phyloP scores from a whole-genome alignment of 805 yeast genomes.

The Jamesozyma piceae region DNA sequence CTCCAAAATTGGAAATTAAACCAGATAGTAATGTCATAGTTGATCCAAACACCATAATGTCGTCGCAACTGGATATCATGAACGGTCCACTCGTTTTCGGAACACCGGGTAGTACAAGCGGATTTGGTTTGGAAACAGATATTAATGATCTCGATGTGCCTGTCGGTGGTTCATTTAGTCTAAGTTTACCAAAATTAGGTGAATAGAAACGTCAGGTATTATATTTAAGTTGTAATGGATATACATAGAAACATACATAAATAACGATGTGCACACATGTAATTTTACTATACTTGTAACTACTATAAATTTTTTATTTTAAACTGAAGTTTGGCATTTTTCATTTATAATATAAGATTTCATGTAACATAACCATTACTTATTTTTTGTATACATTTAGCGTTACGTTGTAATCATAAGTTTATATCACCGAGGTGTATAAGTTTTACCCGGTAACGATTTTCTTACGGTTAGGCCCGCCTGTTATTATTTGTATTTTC shows the following conservation, averaged over 20 bases:
- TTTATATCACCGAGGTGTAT: too few relatives aligned
- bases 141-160: conserved; percentile 5
- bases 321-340: too few relatives aligned
- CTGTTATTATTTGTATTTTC: not conserved
- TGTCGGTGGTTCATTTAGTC: conserved; percentile 11
- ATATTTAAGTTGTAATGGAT: too few relatives aligned
- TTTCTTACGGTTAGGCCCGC: not conserved
- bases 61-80: not conserved
- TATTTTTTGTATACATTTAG: too few relatives aligned
- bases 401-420: too few relatives aligned
- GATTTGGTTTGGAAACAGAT: conserved; percentile 2
- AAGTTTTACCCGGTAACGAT: not conserved
- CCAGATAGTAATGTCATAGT: not conserved
- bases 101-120: not conserved
- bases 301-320: too few relatives aligned
- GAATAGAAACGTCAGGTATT: too few relatives aligned
- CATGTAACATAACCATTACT: too few relatives aligned
- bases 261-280: too few relatives aligned
- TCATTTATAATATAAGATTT: too few relatives aligned
- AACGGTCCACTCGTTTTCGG: not conserved
- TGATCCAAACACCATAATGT: not conserved
- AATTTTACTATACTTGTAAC: too few relatives aligned
- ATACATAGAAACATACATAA: too few relatives aligned
- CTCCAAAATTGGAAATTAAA: conserved; percentile 1
- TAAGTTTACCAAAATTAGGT: conserved; percentile 15